Evolutionary conservation across 345 rosid genomes (phyloP).

Genomic region (Pistacia atlantica): DNA sequence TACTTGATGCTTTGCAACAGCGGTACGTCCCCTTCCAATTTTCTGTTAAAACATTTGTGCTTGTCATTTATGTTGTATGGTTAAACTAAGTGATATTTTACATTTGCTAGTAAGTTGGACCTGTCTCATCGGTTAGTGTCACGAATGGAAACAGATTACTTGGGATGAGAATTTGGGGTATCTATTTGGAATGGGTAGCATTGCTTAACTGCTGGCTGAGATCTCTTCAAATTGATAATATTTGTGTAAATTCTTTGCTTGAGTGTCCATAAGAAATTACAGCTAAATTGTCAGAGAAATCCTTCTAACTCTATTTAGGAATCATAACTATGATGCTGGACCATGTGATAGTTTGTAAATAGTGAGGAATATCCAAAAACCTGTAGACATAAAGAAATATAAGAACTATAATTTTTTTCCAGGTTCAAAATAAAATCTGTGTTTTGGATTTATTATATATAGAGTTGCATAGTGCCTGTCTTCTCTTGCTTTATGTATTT

Average conservation of each 20-base stretch:
- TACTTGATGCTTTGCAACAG: constrained; percentile 92
- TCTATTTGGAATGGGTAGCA: background rate
- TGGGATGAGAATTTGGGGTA: too few species aligned
- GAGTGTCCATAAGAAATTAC: background rate
- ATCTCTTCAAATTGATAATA: background rate
- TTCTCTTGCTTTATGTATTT: too few species aligned
- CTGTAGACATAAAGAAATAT: too few species aligned
- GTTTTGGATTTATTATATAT: too few species aligned
- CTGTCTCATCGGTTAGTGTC: background rate
- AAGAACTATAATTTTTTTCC: background rate
- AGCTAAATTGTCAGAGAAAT: background rate
- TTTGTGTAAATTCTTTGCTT: background rate
- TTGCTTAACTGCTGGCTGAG: background rate
- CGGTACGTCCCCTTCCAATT: constrained; percentile 46
- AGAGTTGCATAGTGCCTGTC: too few species aligned
- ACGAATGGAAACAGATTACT: too few species aligned
- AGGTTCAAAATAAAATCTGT: too few species aligned
- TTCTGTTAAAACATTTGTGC: too few species aligned
- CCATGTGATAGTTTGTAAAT: background rate
- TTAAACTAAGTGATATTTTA: too few species aligned
- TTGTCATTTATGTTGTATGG: too few species aligned
- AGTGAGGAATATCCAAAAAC: too few species aligned
- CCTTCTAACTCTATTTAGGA: background rate
- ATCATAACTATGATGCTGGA: background rate
- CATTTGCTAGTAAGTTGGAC: background rate